Evolutionary conservation across 495 filamentous ascomycete genomes (phyloP), one percentile per base, ranked within the genome.

Genomic region (Choiromyces venosus): DNA sequence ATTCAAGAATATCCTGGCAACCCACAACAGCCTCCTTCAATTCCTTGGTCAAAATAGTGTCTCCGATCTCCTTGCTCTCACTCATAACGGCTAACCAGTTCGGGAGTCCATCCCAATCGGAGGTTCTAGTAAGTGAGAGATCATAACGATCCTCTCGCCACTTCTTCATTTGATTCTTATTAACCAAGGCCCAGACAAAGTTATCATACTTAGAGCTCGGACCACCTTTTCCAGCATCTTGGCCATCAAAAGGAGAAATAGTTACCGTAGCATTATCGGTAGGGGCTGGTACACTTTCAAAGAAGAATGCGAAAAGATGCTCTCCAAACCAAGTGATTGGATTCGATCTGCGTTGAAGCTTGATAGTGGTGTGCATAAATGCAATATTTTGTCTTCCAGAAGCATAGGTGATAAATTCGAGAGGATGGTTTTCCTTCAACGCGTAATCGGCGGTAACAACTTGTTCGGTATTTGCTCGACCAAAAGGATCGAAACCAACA

Each of bases 21-120:
- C 89, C 83, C 79, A 91, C 88, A 78, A 97, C 86, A 19, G 93
- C 93, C 71, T 91, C 87, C 80, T 93, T 87, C 66, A 99, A 85
- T 75, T 97, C 93, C 38, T 91, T 87, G 37, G 92, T 95, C 44
- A 98, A 86, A 56, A 98, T 82, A 18, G 88, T 85, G 21, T 97
- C 92, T n/a, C 93, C 97, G 76, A 99, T 89, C 83, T 97, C 96
- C 37, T 93, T 93, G 81, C 89, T 96, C 86, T 99, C 95, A 74
- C 88, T 93, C 95, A 99, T 97, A 79, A 97, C 91, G 2, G 93
- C 96, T 21, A 90, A 86, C 96, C 96, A 98, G 71, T 85, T 83
- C n/a, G 95, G 96, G 10, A 98, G 87, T 85, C 94, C 96, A 37
- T 89, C 78, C 83, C 94, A 89, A 76, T 99, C 96, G 85, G 92